A percentile compares a stretch with the other conserved stretches of the same genome.
Conservation (phyloP, 2,329 filamentous ascomycete genomes). For the Xylaria sp. region DNA sequence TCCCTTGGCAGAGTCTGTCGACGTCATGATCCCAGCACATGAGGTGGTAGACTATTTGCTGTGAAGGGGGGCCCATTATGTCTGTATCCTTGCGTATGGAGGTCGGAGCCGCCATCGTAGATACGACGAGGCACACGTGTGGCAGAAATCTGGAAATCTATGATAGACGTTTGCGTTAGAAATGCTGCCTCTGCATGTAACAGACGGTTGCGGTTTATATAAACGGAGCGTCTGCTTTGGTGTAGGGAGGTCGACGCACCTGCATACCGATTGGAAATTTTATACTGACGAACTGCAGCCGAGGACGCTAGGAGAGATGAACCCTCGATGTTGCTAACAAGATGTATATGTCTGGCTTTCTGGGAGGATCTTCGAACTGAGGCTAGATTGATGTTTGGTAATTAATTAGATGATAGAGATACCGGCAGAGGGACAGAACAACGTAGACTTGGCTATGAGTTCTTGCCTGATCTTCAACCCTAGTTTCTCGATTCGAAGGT, state of each 20-base stretch:
- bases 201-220: not conserved
- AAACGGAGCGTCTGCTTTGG: not conserved
- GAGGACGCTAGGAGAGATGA: not conserved
- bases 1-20: not conserved
- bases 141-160: not conserved
- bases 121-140: not conserved
- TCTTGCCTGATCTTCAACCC: not conserved
- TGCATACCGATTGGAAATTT: conserved; percentile 7
- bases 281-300: not conserved
- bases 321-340: not conserved
- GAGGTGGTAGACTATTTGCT: conserved; percentile 8
- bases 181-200: not conserved
- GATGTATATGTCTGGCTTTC: not conserved
- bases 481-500: not conserved
- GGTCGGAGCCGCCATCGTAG: not conserved
- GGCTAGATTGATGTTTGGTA: not conserved
- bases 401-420: not conserved
- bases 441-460: not conserved
- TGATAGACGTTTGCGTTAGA: not conserved
- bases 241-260: not conserved
- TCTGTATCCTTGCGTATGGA: not conserved
- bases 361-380: not conserved
- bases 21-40: not conserved
- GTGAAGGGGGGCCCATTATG: not conserved
- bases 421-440: not conserved